These are phyloP conservation scores for Panus rudis DNA, from an alignment of 768 basidiomycete species.

Conservation along the genomic window DNA sequence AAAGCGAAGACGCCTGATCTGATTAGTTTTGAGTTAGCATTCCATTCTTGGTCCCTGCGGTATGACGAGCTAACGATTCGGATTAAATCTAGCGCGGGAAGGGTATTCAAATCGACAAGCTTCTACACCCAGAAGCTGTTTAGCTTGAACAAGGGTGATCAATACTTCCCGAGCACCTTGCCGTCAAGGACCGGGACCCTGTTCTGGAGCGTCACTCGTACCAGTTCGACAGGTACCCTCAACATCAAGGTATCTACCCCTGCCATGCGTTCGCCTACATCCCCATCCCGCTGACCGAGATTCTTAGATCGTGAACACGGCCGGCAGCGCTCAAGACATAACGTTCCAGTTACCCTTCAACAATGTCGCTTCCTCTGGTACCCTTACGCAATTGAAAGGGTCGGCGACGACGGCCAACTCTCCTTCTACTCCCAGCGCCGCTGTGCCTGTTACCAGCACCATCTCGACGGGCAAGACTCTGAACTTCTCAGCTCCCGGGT, in stretches of 20 bases:
- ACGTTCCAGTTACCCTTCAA: slow-evolving; percentile 51
- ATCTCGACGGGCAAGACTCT: slow-evolving; percentile 45
- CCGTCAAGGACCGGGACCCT: slow-evolving; percentile 40
- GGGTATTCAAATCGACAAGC: slow-evolving; percentile 53
- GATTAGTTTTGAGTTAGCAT: slow-evolving; percentile 50
- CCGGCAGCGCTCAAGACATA: slow-evolving; percentile 30
- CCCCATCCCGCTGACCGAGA: neutral
- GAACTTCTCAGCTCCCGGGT: slow-evolving; percentile 46
- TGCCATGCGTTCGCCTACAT: neutral
- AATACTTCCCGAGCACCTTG: slow-evolving; percentile 57
- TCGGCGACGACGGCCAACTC: slow-evolving; percentile 46
- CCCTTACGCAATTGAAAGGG: slow-evolving; percentile 45
- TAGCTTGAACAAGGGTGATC: slow-evolving; percentile 52
- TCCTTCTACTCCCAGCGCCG: slow-evolving; percentile 38
- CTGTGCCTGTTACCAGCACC: slow-evolving; percentile 39
- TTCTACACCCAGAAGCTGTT: slow-evolving; percentile 65
- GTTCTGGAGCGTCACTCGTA: slow-evolving; percentile 52
- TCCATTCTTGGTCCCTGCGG: neutral
- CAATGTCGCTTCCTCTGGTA: slow-evolving; percentile 37
- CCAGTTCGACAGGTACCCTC: slow-evolving; percentile 30
- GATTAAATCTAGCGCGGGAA: slow-evolving; percentile 33
- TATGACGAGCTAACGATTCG: neutral
- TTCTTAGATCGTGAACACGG: slow-evolving; percentile 49
- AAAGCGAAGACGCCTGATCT: slow-evolving; percentile 46
- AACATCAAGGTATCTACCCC: slow-evolving; percentile 47